Conservation (phyloP, 805 yeast species). For the Pichia phayaonensis region DNA sequence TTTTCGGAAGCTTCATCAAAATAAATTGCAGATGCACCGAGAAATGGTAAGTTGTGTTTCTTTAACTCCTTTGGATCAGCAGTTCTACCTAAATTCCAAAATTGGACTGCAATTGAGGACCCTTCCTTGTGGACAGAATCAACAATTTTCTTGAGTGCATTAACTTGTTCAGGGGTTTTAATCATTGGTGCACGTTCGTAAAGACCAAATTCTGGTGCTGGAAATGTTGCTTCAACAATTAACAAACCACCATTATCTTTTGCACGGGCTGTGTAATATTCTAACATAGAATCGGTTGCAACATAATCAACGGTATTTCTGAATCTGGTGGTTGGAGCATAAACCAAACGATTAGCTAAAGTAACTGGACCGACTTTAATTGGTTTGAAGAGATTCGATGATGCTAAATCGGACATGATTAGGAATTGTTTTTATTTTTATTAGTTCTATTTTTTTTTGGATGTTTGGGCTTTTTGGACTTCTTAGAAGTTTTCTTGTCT, state of each 20-base stretch:
- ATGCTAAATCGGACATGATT: conserved; percentile 3
- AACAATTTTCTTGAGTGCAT: conserved; percentile 42
- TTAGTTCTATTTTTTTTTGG: not conserved
- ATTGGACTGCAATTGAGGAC: too few relatives aligned
- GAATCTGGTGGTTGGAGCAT: conserved; percentile 47
- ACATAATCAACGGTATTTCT: conserved; percentile 33
- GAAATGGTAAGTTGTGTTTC: too few relatives aligned
- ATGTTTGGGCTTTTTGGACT: not conserved
- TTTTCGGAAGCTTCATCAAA: too few relatives aligned
- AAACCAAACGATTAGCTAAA: conserved; percentile 35
- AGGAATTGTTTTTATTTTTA: not conserved
- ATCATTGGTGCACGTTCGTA: conserved; percentile 43
- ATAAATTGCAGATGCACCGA: too few relatives aligned
- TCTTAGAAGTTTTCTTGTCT: not conserved
- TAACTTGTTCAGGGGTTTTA: conserved; percentile 38
- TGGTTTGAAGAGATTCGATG: conserved; percentile 33
- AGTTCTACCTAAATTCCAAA: too few relatives aligned
- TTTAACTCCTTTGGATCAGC: too few relatives aligned
- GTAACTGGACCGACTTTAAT: conserved; percentile 34
- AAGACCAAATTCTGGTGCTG: conserved; percentile 37
- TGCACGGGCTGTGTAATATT: conserved; percentile 53
- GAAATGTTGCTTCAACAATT: conserved; percentile 53
- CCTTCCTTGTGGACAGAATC: conserved; percentile 44
- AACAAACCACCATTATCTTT: conserved; percentile 48
- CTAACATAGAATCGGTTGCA: conserved; percentile 40